phyloP scores from a whole-genome alignment of 495 filamentous ascomycete genomes.

The Penicillium roqueforti region DNA sequence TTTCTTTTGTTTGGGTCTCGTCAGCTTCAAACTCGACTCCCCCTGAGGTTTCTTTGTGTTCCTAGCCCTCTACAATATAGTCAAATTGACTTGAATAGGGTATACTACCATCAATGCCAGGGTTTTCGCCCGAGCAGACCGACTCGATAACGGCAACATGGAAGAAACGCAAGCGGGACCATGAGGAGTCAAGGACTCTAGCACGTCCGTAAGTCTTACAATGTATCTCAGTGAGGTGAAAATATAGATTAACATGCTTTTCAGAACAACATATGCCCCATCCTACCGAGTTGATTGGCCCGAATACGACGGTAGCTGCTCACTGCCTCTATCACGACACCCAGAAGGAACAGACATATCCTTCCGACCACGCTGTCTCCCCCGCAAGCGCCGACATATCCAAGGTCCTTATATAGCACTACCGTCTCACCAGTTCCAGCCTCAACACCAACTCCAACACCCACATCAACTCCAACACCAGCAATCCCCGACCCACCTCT shows the following conservation, averaged over 20 bases:
- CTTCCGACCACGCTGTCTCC: constrained; percentile 27
- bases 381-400: constrained; percentile 35
- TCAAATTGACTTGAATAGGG: constrained; percentile 6
- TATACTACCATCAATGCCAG: constrained; percentile 20
- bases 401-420: constrained; percentile 19
- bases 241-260: background rate
- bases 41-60: background rate
- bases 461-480: constrained; percentile 10
- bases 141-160: constrained; percentile 18
- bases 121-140: constrained; percentile 22
- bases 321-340: constrained; percentile 16
- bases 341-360: constrained; percentile 21
- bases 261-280: constrained; percentile 10
- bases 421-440: background rate
- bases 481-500: constrained; percentile 18
- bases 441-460: background rate
- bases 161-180: constrained; percentile 38
- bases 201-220: constrained; percentile 26
- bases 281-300: constrained; percentile 20
- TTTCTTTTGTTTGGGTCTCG: constrained; percentile 6
- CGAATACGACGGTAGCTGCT: constrained; percentile 11
- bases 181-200: constrained; percentile 23
- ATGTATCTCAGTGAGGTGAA: background rate
- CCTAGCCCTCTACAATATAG: background rate
- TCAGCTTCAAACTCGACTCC: background rate